These are phyloP conservation scores for Mollisiaceae sp. DNA, from an alignment of 2,329 filamentous ascomycete species.

Conservation along the genomic window DNA sequence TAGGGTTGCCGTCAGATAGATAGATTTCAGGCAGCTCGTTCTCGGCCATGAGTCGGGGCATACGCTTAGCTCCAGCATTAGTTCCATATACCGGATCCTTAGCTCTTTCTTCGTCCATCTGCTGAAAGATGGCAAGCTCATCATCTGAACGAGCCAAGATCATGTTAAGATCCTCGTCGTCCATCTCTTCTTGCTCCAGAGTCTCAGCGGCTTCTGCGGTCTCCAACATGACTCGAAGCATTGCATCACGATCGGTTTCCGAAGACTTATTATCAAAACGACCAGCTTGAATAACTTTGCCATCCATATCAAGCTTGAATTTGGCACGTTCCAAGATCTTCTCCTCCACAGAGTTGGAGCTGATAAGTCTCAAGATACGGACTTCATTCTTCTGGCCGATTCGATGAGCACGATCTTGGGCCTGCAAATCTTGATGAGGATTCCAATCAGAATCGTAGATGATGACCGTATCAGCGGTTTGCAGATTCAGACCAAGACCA, in stretches of 20 bases:
- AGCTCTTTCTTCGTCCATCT: constrained; percentile 78
- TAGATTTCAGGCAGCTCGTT: constrained; percentile 94
- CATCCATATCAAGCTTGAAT: constrained; percentile 98
- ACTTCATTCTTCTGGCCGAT: constrained; percentile 99
- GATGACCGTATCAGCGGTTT: constrained; percentile 98
- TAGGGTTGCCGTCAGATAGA: constrained; percentile 81
- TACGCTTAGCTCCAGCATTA: constrained; percentile 61
- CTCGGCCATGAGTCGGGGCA: constrained; percentile 84
- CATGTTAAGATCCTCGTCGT: constrained; percentile 95
- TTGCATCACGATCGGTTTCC: constrained; percentile 95
- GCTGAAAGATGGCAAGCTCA: constrained; percentile 78
- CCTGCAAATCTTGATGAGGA: constrained; percentile 97
- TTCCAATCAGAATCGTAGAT: constrained; percentile 99
- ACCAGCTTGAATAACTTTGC: constrained; percentile 98
- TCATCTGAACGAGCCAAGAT: constrained; percentile 88
- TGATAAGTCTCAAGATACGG: constrained; percentile 93
- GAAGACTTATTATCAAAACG: constrained; percentile 99
- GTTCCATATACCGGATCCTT: constrained; percentile 74
- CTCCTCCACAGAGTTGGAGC: constrained; percentile 95
- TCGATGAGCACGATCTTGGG: constrained; percentile 99
- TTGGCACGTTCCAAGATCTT: constrained; percentile 97
- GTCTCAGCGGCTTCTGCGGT: constrained; percentile 72
- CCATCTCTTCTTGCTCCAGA: constrained; percentile 92
- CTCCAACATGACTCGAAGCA: constrained; percentile 92
- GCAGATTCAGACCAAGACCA: constrained; percentile 95